Evolutionary conservation across 177 flowering plant species (phyloP).

Genomic region (Tripterygium wilfordii): DNA sequence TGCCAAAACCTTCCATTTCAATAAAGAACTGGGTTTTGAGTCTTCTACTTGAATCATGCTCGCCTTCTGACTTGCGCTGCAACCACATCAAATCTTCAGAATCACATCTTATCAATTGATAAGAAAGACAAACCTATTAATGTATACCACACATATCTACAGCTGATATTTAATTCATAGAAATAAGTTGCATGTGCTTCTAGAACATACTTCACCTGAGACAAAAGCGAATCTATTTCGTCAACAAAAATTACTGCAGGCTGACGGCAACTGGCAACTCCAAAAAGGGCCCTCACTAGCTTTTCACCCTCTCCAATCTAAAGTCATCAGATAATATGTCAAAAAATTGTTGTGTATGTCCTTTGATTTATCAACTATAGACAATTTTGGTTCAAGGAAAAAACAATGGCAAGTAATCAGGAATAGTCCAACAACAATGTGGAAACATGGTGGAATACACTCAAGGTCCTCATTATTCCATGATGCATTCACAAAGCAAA

Average conservation of each 20-base stretch:
- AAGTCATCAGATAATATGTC: conserved; percentile 10
- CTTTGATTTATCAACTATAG: too few species aligned
- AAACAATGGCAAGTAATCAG: too few species aligned
- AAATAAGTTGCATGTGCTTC: too few species aligned
- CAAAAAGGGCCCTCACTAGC: conserved; percentile 97
- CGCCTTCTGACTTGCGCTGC: conserved; percentile 99
- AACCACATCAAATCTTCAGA: conserved; percentile 8
- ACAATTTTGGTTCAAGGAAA: too few species aligned
- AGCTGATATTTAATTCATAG: too few species aligned
- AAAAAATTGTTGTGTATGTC: too few species aligned
- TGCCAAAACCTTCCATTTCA: conserved; percentile 99
- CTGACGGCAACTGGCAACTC: conserved; percentile 98
- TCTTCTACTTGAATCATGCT: conserved; percentile 95
- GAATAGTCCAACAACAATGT: too few species aligned
- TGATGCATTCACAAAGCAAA: too few species aligned
- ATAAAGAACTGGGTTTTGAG: conserved; percentile 98
- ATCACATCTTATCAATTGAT: not conserved
- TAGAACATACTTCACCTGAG: conserved; percentile 58
- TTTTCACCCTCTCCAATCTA: conserved; percentile 99
- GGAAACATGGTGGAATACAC: too few species aligned
- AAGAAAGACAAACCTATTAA: too few species aligned
- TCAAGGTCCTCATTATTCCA: too few species aligned
- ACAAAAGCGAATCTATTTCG: conserved; percentile 97
- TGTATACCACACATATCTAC: too few species aligned
- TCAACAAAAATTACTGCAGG: conserved; percentile 99